Evolutionary conservation across 805 yeast genomes (phyloP), one percentile per base, ranked within the genome.

Genomic region (Teunomyces gatunensis): DNA sequence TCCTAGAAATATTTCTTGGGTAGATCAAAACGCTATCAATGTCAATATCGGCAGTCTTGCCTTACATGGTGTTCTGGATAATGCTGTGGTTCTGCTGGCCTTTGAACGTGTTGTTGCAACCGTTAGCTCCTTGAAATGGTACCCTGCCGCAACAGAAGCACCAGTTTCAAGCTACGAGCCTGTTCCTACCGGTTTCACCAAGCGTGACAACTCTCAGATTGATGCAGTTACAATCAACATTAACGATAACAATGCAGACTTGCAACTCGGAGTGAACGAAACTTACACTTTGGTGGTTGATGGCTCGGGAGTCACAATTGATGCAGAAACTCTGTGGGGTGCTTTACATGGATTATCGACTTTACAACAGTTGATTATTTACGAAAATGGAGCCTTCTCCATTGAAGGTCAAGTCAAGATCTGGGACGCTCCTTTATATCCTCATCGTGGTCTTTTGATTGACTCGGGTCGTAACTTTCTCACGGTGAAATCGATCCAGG

Each of bases 301-400:
- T 12, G 29, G 30, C n/a, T 46, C 48, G 18, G 42, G 37, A 15
- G 54, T 71, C 20, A 28, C 37, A 6, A 63, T 72, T 30, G 45
- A 39, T 1, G 65, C 76, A 5, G 54, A 39, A 15, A 72, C 75
- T 3, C 52, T 60, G 5, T 73, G 75, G 75, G 78, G 77, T 11
- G 75, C 69, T 1, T 55, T 73, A 39, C 67, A 71, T 50, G 75
- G 69, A 0, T 61, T 73, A 33, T 57, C 65, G 6, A 73, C 78
- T 2, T 54, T 73, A 29, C 71, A 71, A 46, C 77, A 73, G 52
- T 43, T 73, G 27, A 53, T 73, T n/a, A 48, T 68, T n/a, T 61
- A 59, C 39, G 59, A 63, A 32, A 54, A 58, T 11, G 48, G 49
- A 5, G 37, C 52, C 6, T 65, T 58, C 43, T 46, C 50, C 32